Evolutionary conservation across 2,329 filamentous ascomycete genomes (phyloP).

Genomic region (Calonectria ilicicola): DNA sequence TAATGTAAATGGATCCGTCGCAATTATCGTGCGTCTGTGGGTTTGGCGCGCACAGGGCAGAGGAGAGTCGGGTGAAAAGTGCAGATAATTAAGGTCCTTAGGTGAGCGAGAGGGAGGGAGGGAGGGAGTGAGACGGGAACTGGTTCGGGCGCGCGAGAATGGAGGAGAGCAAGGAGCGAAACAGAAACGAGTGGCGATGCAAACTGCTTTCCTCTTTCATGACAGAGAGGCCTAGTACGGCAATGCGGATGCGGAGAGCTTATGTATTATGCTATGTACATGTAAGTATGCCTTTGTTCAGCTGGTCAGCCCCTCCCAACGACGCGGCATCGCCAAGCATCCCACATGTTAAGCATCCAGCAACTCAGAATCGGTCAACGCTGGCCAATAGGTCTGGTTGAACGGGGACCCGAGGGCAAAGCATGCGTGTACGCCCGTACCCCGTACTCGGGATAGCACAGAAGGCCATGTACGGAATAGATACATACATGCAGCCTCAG

Average conservation of each 20-base stretch:
- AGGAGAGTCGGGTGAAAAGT: background rate
- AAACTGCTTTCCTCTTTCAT: slow-evolving; percentile 1
- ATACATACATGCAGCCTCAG: background rate
- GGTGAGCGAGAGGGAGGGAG: background rate
- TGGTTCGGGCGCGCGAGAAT: background rate
- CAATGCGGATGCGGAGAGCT: slow-evolving; percentile 13
- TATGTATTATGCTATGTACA: slow-evolving; percentile 17
- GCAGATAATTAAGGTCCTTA: slow-evolving; percentile 6
- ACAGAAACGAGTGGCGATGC: slow-evolving; percentile 18
- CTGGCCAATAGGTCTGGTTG: slow-evolving; percentile 7
- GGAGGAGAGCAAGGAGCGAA: slow-evolving; percentile 14
- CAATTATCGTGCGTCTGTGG: slow-evolving; percentile 15
- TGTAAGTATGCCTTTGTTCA: slow-evolving; percentile 3
- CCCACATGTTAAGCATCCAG: slow-evolving; percentile 6
- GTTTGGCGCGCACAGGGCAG: background rate
- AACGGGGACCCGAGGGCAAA: background rate
- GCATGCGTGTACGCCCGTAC: slow-evolving; percentile 7
- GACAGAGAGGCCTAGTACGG: background rate
- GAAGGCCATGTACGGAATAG: background rate
- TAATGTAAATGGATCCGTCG: slow-evolving; percentile 5
- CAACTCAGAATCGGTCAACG: slow-evolving; percentile 6
- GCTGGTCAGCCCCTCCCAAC: slow-evolving; percentile 4
- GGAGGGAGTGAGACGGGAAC: background rate
- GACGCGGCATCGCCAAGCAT: background rate
- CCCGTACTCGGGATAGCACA: background rate